phyloP scores from a whole-genome alignment of 192 early-diverging fungal genomes.

The Funneliformis mosseae region DNA sequence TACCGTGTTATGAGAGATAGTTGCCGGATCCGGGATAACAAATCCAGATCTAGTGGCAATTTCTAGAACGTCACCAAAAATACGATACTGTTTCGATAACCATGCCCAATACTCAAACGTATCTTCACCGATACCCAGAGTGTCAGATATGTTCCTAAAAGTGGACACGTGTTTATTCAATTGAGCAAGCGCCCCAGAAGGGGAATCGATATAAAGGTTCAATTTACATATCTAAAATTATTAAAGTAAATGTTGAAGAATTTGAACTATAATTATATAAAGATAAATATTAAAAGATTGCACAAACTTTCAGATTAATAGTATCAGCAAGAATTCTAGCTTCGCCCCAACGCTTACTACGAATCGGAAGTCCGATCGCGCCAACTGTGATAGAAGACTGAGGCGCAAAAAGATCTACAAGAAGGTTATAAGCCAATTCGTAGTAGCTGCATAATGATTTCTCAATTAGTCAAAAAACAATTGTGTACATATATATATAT shows the following conservation, averaged over 20 bases:
- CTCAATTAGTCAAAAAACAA: not conserved
- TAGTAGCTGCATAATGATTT: conserved; percentile 54
- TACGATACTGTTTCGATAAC: conserved; percentile 77
- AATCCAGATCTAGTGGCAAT: conserved; percentile 69
- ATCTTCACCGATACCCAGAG: conserved; percentile 68
- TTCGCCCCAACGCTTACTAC: conserved; percentile 70
- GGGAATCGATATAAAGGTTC: conserved; percentile 66
- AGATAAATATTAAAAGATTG: not conserved
- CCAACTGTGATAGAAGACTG: conserved; percentile 49
- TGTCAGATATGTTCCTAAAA: conserved; percentile 60
- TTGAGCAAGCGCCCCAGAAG: conserved; percentile 69
- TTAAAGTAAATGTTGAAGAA: not conserved
- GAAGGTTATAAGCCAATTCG: conserved; percentile 65
- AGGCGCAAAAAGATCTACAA: conserved; percentile 68
- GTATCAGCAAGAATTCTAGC: conserved; percentile 73
- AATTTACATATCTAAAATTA: conserved; percentile 73
- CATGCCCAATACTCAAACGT: conserved; percentile 87
- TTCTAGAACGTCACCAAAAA: conserved; percentile 81
- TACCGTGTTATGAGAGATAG: conserved; percentile 38
- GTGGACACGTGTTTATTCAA: conserved; percentile 68
- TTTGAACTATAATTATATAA: not conserved
- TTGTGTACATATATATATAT: too few species aligned
- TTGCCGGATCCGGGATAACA: conserved; percentile 54
- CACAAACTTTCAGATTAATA: conserved; percentile 71
- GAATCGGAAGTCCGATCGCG: conserved; percentile 48